Evolutionary conservation across 1,139 yeast genomes (phyloP).

Genomic region (Candida glucosophila): DNA sequence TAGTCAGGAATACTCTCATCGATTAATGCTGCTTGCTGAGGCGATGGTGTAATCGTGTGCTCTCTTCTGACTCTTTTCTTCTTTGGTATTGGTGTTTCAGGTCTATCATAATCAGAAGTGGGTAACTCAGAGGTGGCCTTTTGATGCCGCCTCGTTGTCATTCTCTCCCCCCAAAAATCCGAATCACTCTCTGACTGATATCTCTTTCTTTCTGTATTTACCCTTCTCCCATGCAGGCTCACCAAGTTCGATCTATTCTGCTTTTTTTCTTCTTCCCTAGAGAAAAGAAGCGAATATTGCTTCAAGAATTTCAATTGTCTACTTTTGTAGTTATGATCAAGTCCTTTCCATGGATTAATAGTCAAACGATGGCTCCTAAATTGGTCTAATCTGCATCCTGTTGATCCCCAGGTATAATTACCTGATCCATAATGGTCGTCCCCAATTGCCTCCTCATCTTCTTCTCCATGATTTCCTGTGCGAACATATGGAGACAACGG

Average conservation of each 20-base stretch:
- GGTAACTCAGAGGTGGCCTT: conserved; percentile 20
- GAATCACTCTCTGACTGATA: conserved; percentile 13
- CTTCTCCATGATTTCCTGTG: conserved; percentile 7
- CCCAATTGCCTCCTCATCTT: conserved; percentile 4
- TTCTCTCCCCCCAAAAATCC: conserved; percentile 35
- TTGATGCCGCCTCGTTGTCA: conserved; percentile 52
- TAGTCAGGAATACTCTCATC: conserved; percentile 64
- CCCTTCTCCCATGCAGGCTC: conserved; percentile 26
- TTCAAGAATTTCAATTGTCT: conserved; percentile 42
- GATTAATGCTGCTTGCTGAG: conserved; percentile 36
- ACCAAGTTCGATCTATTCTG: no score
- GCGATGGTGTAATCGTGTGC: conserved; percentile 19
- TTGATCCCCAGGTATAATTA: conserved; percentile 3
- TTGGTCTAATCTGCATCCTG: conserved; percentile 42
- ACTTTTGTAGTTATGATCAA: conserved; percentile 35
- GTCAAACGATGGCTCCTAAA: conserved; percentile 38
- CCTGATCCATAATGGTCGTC: neutral
- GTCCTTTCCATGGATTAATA: conserved; percentile 43
- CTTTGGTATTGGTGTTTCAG: conserved; percentile 22
- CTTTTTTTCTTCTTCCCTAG: conserved; percentile 10
- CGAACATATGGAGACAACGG: conserved; percentile 57
- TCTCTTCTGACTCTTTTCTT: conserved; percentile 28
- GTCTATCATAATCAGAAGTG: conserved; percentile 4
- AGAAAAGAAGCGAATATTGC: conserved; percentile 31
- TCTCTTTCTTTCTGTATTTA: conserved; percentile 1